A percentile compares a stretch with the other conserved stretches of the same genome.
Conservation (phyloP, 345 rosid genomes). For the Luvunga scandens region DNA sequence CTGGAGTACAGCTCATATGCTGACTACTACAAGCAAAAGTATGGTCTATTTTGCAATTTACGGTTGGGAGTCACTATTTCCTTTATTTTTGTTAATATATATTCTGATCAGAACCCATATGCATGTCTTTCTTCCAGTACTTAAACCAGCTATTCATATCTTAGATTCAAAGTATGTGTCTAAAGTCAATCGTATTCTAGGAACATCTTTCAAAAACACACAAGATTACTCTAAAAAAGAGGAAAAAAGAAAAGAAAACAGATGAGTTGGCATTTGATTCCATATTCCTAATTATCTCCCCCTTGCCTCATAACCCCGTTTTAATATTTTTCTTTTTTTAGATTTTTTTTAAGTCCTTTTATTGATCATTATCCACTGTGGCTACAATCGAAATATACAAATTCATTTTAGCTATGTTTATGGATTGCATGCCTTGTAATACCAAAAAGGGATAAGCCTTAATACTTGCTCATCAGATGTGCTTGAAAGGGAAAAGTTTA, state of each 20-base stretch:
- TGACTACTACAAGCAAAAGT: constrained; percentile 96
- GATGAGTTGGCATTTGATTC: background rate
- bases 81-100: background rate
- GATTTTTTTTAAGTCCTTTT: background rate
- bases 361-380: background rate
- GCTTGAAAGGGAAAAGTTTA: constrained; percentile 47
- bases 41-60: constrained; percentile 20
- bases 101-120: background rate
- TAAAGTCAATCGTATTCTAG: background rate
- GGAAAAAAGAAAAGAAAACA: too few relatives aligned
- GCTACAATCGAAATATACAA: background rate
- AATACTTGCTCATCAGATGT: constrained; percentile 44
- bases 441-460: constrained; percentile 34
- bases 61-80: background rate
- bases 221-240: background rate
- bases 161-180: background rate
- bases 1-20: constrained; percentile 90
- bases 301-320: background rate
- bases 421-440: constrained; percentile 22
- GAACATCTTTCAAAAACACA: background rate
- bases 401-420: background rate
- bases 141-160: background rate
- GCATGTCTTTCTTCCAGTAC: background rate
- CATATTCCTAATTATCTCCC: background rate
- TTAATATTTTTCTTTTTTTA: background rate